phyloP scores from a whole-genome alignment of 345 rosid species.

The Brassica juncea region DNA sequence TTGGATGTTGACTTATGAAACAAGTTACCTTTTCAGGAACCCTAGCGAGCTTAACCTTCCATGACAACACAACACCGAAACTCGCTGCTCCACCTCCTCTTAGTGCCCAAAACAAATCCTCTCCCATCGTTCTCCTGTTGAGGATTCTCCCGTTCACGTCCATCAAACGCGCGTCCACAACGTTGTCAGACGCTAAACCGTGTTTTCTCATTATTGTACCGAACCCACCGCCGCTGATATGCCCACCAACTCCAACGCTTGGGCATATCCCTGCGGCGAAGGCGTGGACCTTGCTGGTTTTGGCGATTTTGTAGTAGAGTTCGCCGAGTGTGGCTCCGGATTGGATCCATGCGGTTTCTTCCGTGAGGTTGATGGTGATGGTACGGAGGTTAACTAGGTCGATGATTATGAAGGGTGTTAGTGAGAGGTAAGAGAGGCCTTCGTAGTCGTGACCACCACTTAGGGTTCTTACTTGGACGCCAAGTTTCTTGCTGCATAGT shows the following conservation, averaged over 20 bases:
- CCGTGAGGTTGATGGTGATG: conserved; percentile 41
- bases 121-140: conserved; percentile 49
- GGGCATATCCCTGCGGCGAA: conserved; percentile 68
- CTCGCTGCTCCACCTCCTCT: conserved; percentile 51
- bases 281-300: conserved; percentile 48
- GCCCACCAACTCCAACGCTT: conserved; percentile 62
- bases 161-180: conserved; percentile 56
- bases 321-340: conserved; percentile 67
- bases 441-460: conserved; percentile 85
- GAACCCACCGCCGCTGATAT: conserved; percentile 61
- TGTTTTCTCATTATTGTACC: conserved; percentile 62
- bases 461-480: conserved; percentile 50
- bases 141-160: conserved; percentile 48
- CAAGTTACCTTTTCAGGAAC: conserved; percentile 47
- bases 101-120: conserved; percentile 47
- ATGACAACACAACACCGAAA: conserved; percentile 44
- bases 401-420: conserved; percentile 48
- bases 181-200: conserved; percentile 59
- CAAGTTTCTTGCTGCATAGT: conserved; percentile 43
- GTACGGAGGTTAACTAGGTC: conserved; percentile 53
- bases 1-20: conserved; percentile 35
- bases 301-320: conserved; percentile 50
- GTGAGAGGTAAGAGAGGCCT: conserved; percentile 61
- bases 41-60: conserved; percentile 42
- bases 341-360: conserved; percentile 57